Conservation (phyloP, 2,329 filamentous ascomycete genomes). For the Colletotrichum karsti region DNA sequence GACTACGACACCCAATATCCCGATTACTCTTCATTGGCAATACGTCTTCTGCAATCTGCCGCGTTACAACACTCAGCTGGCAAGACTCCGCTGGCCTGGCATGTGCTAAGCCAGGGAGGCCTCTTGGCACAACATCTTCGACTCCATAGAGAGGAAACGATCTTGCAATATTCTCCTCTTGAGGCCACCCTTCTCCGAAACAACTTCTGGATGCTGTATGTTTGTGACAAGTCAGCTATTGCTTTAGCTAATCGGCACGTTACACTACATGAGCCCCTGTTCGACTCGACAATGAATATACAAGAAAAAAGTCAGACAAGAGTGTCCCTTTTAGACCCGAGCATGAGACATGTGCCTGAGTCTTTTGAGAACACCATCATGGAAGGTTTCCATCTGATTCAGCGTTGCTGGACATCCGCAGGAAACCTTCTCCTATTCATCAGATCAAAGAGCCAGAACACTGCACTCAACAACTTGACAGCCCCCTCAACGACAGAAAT, state of each 20-base stretch:
- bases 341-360: slow-evolving; percentile 27
- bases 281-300: slow-evolving; percentile 46
- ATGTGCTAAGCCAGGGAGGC: slow-evolving; percentile 53
- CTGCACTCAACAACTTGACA: not conserved
- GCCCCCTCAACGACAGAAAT: not conserved
- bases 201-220: slow-evolving; percentile 50
- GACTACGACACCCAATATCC: slow-evolving; percentile 51
- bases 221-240: slow-evolving; percentile 48
- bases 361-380: not conserved
- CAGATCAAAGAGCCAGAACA: not conserved
- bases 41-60: slow-evolving; percentile 55
- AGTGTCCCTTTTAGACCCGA: not conserved
- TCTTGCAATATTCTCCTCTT: slow-evolving; percentile 41
- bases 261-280: slow-evolving; percentile 53
- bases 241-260: slow-evolving; percentile 51
- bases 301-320: not conserved
- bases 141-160: slow-evolving; percentile 47
- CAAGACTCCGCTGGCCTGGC: slow-evolving; percentile 25
- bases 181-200: slow-evolving; percentile 48
- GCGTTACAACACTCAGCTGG: slow-evolving; percentile 47
- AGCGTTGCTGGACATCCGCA: slow-evolving; percentile 35
- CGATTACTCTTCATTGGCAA: slow-evolving; percentile 49
- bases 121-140: slow-evolving; percentile 51
- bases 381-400: slow-evolving; percentile 50
- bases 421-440: not conserved